phyloP scores from a whole-genome alignment of 768 basidiomycete genomes.

The Leccinum olivaceopallidum region DNA sequence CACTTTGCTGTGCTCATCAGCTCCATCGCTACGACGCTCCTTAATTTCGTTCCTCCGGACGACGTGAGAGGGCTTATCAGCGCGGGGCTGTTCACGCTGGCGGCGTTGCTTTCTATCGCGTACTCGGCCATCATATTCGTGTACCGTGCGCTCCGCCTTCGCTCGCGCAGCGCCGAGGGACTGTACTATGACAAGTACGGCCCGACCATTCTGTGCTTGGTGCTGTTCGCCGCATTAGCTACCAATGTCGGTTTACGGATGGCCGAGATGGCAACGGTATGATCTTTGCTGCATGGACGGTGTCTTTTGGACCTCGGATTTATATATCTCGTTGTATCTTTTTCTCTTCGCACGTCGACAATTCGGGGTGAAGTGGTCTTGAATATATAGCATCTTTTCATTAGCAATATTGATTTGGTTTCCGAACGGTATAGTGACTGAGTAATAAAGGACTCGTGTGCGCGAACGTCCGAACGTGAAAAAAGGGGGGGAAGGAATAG shows the following conservation, averaged over 20 bases:
- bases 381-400: conserved; percentile 21
- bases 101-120: conserved; percentile 85
- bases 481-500: not conserved
- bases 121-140: conserved; percentile 85
- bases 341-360: not conserved
- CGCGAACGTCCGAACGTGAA: conserved; percentile 21
- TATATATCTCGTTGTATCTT: not conserved
- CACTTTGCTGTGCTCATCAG: conserved; percentile 86
- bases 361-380: not conserved
- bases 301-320: not conserved
- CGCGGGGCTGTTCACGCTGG: conserved; percentile 84
- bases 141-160: conserved; percentile 68
- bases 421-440: conserved; percentile 27
- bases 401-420: conserved; percentile 23
- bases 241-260: conserved; percentile 75
- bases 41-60: conserved; percentile 78
- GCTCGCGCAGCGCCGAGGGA: conserved; percentile 71
- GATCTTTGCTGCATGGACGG: not conserved
- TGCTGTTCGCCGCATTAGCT: conserved; percentile 67
- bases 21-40: conserved; percentile 84
- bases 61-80: conserved; percentile 81
- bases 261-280: conserved; percentile 45
- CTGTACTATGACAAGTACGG: conserved; percentile 91
- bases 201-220: conserved; percentile 70
- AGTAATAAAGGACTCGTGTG: conserved; percentile 26